Conservation (phyloP, 2,329 filamentous ascomycete genomes). For the Epichloe gansuensis region DNA sequence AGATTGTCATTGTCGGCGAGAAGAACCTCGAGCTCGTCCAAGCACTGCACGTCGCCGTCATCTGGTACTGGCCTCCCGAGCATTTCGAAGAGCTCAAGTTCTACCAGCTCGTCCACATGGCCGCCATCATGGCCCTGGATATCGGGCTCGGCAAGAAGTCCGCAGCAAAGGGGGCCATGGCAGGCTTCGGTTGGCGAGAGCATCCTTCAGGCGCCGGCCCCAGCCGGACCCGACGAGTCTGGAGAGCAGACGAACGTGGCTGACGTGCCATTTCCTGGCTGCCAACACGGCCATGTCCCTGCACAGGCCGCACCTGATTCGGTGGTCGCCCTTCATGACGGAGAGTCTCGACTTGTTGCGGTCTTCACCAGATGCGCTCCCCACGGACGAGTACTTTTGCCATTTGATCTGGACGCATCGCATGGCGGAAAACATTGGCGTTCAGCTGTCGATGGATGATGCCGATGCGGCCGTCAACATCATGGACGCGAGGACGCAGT, state of each 20-base stretch:
- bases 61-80: constrained; percentile 79
- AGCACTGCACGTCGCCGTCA: constrained; percentile 58
- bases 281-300: constrained; percentile 49
- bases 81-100: constrained; percentile 80
- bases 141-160: constrained; percentile 53
- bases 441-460: constrained; percentile 57
- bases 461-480: constrained; percentile 41
- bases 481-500: constrained; percentile 50
- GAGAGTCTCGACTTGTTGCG: constrained; percentile 46
- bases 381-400: constrained; percentile 45
- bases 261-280: constrained; percentile 47
- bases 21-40: constrained; percentile 79
- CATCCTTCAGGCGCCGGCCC: constrained; percentile 27
- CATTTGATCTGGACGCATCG: constrained; percentile 48
- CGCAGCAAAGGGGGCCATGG: constrained; percentile 11
- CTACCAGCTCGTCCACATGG: constrained; percentile 75
- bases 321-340: constrained; percentile 48
- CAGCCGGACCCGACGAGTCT: constrained; percentile 40
- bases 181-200: constrained; percentile 24
- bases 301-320: constrained; percentile 47
- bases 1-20: constrained; percentile 60
- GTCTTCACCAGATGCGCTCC: constrained; percentile 40
- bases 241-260: constrained; percentile 45
- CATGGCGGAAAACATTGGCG: constrained; percentile 55
- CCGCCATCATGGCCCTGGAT: constrained; percentile 72